A percentile compares a stretch with the other conserved stretches of the same genome.
Conservation (phyloP, 2,329 filamentous ascomycete species). For the Cercospora berteroae region DNA sequence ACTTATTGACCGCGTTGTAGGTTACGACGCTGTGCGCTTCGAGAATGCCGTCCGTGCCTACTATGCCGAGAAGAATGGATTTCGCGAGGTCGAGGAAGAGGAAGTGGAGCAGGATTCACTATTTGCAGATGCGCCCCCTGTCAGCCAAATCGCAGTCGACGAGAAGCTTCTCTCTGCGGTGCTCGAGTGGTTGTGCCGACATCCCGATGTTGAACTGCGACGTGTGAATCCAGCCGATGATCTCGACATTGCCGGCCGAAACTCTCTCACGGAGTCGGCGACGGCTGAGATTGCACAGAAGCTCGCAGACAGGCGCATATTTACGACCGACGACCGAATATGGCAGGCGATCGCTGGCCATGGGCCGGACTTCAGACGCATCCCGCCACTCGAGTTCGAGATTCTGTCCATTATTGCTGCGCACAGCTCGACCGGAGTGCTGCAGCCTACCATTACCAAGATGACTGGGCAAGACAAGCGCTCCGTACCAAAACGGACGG, state of each 20-base stretch:
- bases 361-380: conserved; percentile 53
- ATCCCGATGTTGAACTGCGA: conserved; percentile 52
- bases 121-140: conserved; percentile 29
- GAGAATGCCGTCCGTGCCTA: conserved; percentile 40
- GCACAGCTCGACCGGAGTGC: conserved; percentile 53
- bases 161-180: conserved; percentile 53
- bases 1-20: conserved; percentile 27
- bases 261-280: conserved; percentile 10
- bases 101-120: conserved; percentile 23
- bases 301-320: conserved; percentile 41
- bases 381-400: conserved; percentile 56
- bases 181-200: conserved; percentile 57
- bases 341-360: conserved; percentile 63
- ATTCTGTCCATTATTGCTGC: conserved; percentile 60
- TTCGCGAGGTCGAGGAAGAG: background rate
- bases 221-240: conserved; percentile 43
- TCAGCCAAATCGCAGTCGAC: conserved; percentile 42
- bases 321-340: conserved; percentile 55
- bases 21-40: conserved; percentile 44
- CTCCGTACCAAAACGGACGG: conserved; percentile 61
- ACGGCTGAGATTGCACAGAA: conserved; percentile 5
- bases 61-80: conserved; percentile 34
- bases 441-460: conserved; percentile 56
- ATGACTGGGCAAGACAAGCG: conserved; percentile 63
- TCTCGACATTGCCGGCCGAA: conserved; percentile 39